A percentile compares a stretch with the other conserved stretches of the same genome.
These are phyloP conservation scores for Taphrina betulina DNA, from an alignment of 1,139 yeast species.

Conservation along the genomic window DNA sequence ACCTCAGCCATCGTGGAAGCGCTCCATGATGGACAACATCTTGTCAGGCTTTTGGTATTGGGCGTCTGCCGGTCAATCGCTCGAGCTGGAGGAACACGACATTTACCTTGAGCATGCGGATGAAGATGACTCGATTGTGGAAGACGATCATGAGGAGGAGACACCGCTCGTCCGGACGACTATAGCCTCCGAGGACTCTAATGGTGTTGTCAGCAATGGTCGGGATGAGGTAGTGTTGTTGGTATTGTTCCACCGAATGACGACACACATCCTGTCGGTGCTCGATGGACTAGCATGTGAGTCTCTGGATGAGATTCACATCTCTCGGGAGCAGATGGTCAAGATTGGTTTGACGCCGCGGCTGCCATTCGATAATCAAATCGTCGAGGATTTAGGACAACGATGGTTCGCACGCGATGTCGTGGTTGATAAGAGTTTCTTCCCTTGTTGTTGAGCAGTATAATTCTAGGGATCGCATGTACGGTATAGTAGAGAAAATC, in stretches of 20 bases:
- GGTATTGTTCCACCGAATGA: slow-evolving; percentile 10
- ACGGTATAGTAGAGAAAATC: too few relatives aligned
- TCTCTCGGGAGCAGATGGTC: slow-evolving; percentile 18
- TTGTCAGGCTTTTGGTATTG: slow-evolving; percentile 19
- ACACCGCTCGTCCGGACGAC: slow-evolving; percentile 3
- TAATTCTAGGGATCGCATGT: too few relatives aligned
- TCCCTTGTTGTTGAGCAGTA: slow-evolving; percentile 18
- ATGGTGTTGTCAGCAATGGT: slow-evolving; percentile 4
- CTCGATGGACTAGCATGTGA: slow-evolving; percentile 17
- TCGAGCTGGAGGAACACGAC: not conserved
- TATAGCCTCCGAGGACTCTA: not conserved
- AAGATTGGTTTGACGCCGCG: slow-evolving; percentile 16
- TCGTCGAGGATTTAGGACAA: slow-evolving; percentile 1
- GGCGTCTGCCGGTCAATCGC: slow-evolving; percentile 16
- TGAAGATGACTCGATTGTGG: not conserved
- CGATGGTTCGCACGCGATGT: slow-evolving; percentile 16
- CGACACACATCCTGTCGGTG: slow-evolving; percentile 11
- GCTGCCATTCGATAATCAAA: not conserved
- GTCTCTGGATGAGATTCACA: slow-evolving; percentile 4
- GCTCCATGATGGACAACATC: slow-evolving; percentile 13
- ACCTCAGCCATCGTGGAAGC: slow-evolving; percentile 14
- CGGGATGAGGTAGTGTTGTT: slow-evolving; percentile 11
- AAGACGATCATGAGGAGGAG: not conserved
- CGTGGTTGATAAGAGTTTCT: slow-evolving; percentile 19
- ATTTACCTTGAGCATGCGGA: slow-evolving; percentile 2